Evolutionary conservation across 1,139 yeast genomes (phyloP).

Genomic region (Nakaseomyces kungkrabaensis): DNA sequence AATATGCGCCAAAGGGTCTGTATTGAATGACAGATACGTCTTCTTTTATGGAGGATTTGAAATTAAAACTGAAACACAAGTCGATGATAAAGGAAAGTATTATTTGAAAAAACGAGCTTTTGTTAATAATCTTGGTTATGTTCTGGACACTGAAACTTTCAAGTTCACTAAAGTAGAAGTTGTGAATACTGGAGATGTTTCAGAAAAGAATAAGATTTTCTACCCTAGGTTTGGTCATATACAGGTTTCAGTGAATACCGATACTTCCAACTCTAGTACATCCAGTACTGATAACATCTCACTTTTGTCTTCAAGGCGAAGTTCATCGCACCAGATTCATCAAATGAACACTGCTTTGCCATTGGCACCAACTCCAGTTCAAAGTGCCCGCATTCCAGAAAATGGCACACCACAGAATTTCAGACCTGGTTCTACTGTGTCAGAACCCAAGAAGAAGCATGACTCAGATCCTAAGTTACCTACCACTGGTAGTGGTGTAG

Average conservation of each 20-base stretch:
- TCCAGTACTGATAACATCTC: not conserved
- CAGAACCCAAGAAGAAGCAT: not conserved
- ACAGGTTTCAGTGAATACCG: constrained; percentile 24
- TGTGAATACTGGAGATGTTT: constrained; percentile 32
- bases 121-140: constrained; percentile 34
- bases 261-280: constrained; percentile 3
- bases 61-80: constrained; percentile 27
- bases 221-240: constrained; percentile 41
- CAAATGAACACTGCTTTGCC: not conserved
- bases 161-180: constrained; percentile 32
- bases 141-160: constrained; percentile 33
- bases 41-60: constrained; percentile 41
- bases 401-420: not conserved
- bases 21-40: constrained; percentile 33
- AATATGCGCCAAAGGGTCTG: constrained; percentile 31
- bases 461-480: not conserved
- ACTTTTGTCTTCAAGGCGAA: not conserved
- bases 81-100: constrained; percentile 24
- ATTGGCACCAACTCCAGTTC: not conserved
- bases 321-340: not conserved
- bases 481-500: too few species aligned
- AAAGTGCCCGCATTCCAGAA: not conserved
- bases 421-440: not conserved
- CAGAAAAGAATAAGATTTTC: constrained; percentile 15
- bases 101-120: constrained; percentile 29